Evolutionary conservation across 2,329 filamentous ascomycete species (phyloP), one percentile per base, ranked within the genome.

Genomic region (Plectosphaerella sp.): DNA sequence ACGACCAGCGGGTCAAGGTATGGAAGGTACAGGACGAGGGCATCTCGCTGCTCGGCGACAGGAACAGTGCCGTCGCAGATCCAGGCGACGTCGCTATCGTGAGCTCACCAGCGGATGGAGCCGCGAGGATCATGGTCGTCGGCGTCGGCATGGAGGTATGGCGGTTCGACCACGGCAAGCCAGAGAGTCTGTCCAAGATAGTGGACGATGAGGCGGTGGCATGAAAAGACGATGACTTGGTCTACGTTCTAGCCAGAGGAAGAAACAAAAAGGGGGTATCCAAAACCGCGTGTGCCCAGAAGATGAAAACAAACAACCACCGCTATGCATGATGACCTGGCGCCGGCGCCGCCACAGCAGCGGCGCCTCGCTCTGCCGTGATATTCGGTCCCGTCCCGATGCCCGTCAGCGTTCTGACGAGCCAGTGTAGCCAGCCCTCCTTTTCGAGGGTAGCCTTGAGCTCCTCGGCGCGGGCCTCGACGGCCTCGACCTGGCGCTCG

Each of bases 401-500:
- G 3, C 82, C 82, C 5, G 81, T 84, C 58, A 84, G 51, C 35
- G 82, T 78, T 66, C 83, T 75, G 39, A 85, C 77, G 45, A 84
- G 68, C 85, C 85, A 88, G 54, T 82, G 76, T 62, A 82, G 59
- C 80, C 80, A 84, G 60, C 82, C 81, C 65, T 86, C 83, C 54
- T 76, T 81, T 67, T 84, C 80, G 8, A 88, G 78, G 57, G 83
- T 80, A 14, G 64, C 64, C 62, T 88, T 82, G 33, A 91, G 68
- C 58, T 83, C 80, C 41, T 82, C 77, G 1, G 87, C 82, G 39
- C 83, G 74, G 41, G 68, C 76, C 73, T 88, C 89, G 47, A 90
- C 79, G 50, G 89, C 86, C 45, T 80, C 74, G 2, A 94, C 88
- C 66, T 92, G 88, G 47, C 82, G 78, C 67, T 92, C 89, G 67